Conservation (phyloP, 176 grass and related monocot species). For the Triticum monococcum region DNA sequence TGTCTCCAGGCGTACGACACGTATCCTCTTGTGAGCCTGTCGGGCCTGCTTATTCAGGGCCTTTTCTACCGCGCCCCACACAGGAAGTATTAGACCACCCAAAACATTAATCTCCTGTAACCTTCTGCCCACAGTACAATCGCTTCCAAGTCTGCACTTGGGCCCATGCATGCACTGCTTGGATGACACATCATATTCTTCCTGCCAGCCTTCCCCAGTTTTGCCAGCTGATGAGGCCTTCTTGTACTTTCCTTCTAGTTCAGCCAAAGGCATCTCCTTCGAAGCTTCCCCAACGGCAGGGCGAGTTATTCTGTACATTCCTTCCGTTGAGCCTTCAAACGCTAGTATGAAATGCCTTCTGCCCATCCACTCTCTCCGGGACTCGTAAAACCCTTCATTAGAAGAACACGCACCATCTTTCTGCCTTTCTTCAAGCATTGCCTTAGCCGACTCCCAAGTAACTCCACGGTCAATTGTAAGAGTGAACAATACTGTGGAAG, state of each 20-base stretch:
- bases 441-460: slow-evolving; percentile 82
- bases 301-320: slow-evolving; percentile 82
- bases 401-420: slow-evolving; percentile 53
- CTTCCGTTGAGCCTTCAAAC: slow-evolving; percentile 73
- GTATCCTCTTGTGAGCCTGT: slow-evolving; percentile 74
- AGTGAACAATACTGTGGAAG: slow-evolving; percentile 77
- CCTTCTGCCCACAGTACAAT: slow-evolving; percentile 86
- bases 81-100: slow-evolving; percentile 89
- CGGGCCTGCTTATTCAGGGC: slow-evolving; percentile 71
- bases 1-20: slow-evolving; percentile 72
- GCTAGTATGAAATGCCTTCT: slow-evolving; percentile 83
- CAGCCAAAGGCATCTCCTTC: slow-evolving; percentile 81
- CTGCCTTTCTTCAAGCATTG: slow-evolving; percentile 65
- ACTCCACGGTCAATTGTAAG: slow-evolving; percentile 81
- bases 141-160: slow-evolving; percentile 84
- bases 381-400: slow-evolving; percentile 91
- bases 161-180: slow-evolving; percentile 94
- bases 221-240: slow-evolving; percentile 76
- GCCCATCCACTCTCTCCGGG: slow-evolving; percentile 93
- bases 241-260: slow-evolving; percentile 87
- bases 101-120: slow-evolving; percentile 90
- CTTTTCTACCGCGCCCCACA: slow-evolving; percentile 84
- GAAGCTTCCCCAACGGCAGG: slow-evolving; percentile 85
- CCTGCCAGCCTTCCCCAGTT: slow-evolving; percentile 71
- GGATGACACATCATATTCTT: slow-evolving; percentile 79